Evolutionary conservation across 176 grass and related monocot genomes (phyloP).

Genomic region (Oropetium thomaeum): DNA sequence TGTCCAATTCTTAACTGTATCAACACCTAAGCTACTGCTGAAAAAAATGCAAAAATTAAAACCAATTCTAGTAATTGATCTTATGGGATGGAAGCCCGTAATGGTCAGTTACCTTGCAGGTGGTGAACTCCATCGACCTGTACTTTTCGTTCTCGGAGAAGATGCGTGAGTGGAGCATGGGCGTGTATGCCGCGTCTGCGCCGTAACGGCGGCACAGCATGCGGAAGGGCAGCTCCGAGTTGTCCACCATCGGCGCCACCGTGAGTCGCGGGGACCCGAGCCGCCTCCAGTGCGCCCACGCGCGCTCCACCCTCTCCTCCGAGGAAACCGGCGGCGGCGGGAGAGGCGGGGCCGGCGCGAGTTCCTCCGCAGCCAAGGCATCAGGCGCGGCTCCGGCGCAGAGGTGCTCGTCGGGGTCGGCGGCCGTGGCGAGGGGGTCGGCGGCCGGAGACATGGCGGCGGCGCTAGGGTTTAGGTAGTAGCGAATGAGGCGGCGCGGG

Average conservation of each 20-base stretch:
- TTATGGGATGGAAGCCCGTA: not conserved
- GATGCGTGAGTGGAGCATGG: slow-evolving; percentile 97
- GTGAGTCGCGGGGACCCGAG: slow-evolving; percentile 59
- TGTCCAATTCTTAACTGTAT: not conserved
- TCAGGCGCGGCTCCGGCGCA: not conserved
- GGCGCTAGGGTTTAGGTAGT: slow-evolving; percentile 54
- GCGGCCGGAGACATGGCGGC: slow-evolving; percentile 54
- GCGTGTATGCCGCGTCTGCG: slow-evolving; percentile 80
- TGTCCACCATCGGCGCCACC: slow-evolving; percentile 97
- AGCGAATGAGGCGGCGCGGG: slow-evolving; percentile 36
- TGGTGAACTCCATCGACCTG: slow-evolving; percentile 86
- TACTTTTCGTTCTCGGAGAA: slow-evolving; percentile 99
- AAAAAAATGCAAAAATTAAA: too few species aligned
- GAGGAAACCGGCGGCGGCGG: slow-evolving; percentile 35
- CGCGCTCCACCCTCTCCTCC: slow-evolving; percentile 56
- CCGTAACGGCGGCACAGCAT: slow-evolving; percentile 95
- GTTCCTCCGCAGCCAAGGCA: not conserved
- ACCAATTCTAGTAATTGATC: not conserved
- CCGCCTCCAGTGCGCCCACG: slow-evolving; percentile 88
- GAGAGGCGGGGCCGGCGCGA: not conserved
- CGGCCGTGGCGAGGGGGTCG: slow-evolving; percentile 26
- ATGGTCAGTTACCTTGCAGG: slow-evolving; percentile 58
- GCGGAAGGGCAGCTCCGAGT: slow-evolving; percentile 93
- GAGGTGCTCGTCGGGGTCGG: slow-evolving; percentile 45
- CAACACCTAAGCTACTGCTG: not conserved